A percentile compares a stretch with the other conserved stretches of the same genome.
Conservation (phyloP, 768 basidiomycete species). For the Boletus speciosus region DNA sequence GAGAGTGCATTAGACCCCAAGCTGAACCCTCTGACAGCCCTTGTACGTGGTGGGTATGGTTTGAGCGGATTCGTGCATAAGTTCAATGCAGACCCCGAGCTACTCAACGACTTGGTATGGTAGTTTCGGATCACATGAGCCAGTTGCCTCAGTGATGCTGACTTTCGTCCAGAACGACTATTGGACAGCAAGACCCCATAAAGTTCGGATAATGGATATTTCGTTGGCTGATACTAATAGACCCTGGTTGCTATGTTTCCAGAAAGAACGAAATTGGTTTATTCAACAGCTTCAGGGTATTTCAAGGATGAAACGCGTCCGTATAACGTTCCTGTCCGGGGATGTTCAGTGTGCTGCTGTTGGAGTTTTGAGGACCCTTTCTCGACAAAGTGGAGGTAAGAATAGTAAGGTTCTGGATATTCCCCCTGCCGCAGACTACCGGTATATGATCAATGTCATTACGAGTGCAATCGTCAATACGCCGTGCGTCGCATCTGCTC, state of each 20-base stretch:
- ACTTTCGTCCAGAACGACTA: conserved; percentile 82
- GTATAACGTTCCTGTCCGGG: conserved; percentile 86
- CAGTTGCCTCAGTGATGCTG: conserved; percentile 33
- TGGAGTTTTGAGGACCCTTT: conserved; percentile 69
- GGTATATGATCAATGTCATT: conserved; percentile 90
- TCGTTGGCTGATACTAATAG: not conserved
- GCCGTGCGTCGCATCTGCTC: conserved; percentile 51
- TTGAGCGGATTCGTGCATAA: conserved; percentile 82
- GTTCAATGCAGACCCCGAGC: conserved; percentile 88
- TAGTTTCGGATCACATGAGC: conserved; percentile 1
- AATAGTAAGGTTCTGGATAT: conserved; percentile 37
- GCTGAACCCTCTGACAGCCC: conserved; percentile 76
- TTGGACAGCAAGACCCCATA: conserved; percentile 82
- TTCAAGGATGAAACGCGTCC: conserved; percentile 55
- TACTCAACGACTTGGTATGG: conserved; percentile 85
- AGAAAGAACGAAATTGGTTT: conserved; percentile 91
- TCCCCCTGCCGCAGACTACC: conserved; percentile 57
- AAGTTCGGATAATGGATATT: conserved; percentile 41
- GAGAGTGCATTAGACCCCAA: conserved; percentile 76
- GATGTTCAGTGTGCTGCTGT: conserved; percentile 94
- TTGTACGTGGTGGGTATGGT: conserved; percentile 68
- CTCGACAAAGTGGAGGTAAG: conserved; percentile 35
- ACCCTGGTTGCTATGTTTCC: conserved; percentile 11
- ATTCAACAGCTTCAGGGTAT: conserved; percentile 75
- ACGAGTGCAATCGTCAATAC: conserved; percentile 97